Conservation (phyloP, 2,329 filamentous ascomycete species). For the Fusarium nygamai region DNA sequence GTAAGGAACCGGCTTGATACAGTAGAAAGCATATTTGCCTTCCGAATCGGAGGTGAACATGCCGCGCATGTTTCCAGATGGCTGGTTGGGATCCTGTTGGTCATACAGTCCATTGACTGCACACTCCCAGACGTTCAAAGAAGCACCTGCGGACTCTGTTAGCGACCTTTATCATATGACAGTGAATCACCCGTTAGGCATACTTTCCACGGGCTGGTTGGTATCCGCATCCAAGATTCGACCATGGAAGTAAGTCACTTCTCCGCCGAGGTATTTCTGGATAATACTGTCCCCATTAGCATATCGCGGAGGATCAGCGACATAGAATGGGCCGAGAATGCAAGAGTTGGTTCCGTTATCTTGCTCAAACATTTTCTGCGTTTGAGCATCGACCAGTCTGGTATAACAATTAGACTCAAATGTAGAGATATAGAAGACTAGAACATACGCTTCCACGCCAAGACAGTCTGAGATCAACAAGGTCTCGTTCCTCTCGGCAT, state of each 20-base stretch:
- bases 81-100: not conserved
- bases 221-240: not conserved
- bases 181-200: rapidly evolving
- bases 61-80: not conserved
- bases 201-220: not conserved
- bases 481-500: not conserved
- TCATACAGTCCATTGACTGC: not conserved
- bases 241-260: not conserved
- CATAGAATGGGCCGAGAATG: not conserved
- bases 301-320: not conserved
- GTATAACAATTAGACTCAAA: not conserved
- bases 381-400: not conserved
- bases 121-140: not conserved
- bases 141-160: not conserved
- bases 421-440: rapidly evolving
- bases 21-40: not conserved
- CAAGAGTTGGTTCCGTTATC: not conserved
- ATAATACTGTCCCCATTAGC: not conserved
- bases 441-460: not conserved
- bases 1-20: not conserved
- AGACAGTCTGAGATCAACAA: not conserved
- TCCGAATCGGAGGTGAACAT: not conserved
- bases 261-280: not conserved
- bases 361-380: not conserved
- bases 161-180: rapidly evolving